Conservation (phyloP, 805 yeast genomes). For the Saturnispora ahearnii region DNA sequence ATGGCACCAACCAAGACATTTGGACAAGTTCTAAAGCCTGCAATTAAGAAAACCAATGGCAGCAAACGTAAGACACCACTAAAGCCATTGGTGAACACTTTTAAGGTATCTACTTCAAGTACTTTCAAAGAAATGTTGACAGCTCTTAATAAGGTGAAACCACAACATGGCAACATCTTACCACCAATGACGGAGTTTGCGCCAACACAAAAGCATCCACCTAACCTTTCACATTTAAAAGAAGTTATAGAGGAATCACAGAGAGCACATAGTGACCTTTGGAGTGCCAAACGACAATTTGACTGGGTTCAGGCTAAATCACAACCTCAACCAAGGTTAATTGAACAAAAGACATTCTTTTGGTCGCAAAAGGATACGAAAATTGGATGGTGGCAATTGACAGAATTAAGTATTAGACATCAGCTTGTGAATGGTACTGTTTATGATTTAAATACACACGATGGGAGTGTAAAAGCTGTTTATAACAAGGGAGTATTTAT, state of each 20-base stretch:
- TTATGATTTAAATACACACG: background rate
- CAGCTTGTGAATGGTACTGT: background rate
- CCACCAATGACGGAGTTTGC: conserved; percentile 1
- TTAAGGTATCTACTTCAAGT: background rate
- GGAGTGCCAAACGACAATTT: conserved; percentile 6
- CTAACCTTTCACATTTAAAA: conserved; percentile 2
- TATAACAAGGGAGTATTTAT: background rate
- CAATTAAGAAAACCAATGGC: background rate
- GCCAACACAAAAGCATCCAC: conserved; percentile 1
- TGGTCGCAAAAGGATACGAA: conserved; percentile 2
- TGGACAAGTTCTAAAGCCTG: conserved; percentile 1
- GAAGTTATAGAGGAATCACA: conserved; percentile 4
- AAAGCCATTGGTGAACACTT: background rate
- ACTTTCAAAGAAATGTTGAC: background rate
- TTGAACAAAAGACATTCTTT: conserved; percentile 1
- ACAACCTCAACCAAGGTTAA: background rate
- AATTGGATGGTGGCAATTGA: background rate
- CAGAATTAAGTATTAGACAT: background rate
- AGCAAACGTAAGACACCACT: background rate
- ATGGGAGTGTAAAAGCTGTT: background rate
- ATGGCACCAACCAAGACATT: conserved; percentile 1
- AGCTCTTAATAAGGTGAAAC: conserved; percentile 1
- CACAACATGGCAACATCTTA: background rate
- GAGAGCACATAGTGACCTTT: background rate
- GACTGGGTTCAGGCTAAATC: conserved; percentile 5